Conservation (phyloP, 331 rosid species). For the Dryas integrifolia region DNA sequence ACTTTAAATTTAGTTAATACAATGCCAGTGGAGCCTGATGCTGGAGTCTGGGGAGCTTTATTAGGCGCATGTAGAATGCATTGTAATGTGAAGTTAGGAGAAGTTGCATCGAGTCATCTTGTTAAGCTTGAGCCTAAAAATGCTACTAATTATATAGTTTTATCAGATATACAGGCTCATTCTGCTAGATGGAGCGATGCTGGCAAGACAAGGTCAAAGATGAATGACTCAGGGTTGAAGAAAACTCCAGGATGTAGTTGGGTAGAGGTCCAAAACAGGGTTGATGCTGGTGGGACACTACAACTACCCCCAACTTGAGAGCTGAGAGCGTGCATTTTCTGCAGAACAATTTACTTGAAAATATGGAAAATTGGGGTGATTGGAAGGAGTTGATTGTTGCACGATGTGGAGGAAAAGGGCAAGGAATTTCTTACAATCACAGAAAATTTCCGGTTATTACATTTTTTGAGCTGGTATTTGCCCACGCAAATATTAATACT, state of each 20-base stretch:
- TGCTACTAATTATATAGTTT: slow-evolving; percentile 44
- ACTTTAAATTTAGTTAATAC: slow-evolving; percentile 34
- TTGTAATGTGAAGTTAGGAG: slow-evolving; percentile 58
- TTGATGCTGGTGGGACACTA: slow-evolving; percentile 10
- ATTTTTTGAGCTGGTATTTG: slow-evolving; percentile 15
- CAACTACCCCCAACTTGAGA: slow-evolving; percentile 23
- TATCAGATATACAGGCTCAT: slow-evolving; percentile 58
- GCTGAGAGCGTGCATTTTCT: slow-evolving; percentile 3
- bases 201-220: slow-evolving; percentile 40
- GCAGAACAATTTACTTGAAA: slow-evolving; percentile 13
- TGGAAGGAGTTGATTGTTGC: slow-evolving; percentile 17
- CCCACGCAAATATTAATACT: slow-evolving; percentile 5
- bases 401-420: slow-evolving; percentile 9
- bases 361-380: slow-evolving; percentile 10
- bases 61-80: slow-evolving; percentile 67
- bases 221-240: slow-evolving; percentile 43
- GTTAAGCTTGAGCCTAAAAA: slow-evolving; percentile 65
- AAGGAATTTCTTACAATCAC: too few species aligned
- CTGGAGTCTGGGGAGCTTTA: slow-evolving; percentile 75
- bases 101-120: slow-evolving; percentile 56
- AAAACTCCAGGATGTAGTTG: slow-evolving; percentile 68
- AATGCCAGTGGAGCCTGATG: slow-evolving; percentile 60
- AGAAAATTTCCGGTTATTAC: too few species aligned
- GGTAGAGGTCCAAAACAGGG: slow-evolving; percentile 44
- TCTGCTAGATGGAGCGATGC: slow-evolving; percentile 56